These are phyloP conservation scores for Trichoderma hamatum DNA, from an alignment of 2,329 filamentous ascomycete species.

Conservation along the genomic window DNA sequence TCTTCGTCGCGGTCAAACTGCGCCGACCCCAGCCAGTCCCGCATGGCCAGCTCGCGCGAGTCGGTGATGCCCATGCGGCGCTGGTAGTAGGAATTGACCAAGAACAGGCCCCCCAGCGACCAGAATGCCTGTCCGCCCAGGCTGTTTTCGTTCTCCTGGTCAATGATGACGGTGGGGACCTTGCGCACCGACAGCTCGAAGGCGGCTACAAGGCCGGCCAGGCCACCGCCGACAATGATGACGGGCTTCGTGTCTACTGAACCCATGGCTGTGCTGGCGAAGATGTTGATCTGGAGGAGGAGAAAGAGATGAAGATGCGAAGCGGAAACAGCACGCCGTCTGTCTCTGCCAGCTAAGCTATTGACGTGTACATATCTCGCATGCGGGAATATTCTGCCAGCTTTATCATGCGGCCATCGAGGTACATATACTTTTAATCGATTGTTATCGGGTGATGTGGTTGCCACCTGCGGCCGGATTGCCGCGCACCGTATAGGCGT, in stretches of 20 bases:
- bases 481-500: not conserved
- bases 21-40: conserved; percentile 62
- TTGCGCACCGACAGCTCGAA: conserved; percentile 57
- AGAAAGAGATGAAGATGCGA: not conserved
- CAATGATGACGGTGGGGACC: conserved; percentile 56
- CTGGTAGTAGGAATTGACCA: conserved; percentile 60
- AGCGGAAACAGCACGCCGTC: not conserved
- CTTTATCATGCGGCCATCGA: conserved; percentile 13
- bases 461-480: not conserved
- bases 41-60: conserved; percentile 58
- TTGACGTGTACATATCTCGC: conserved; percentile 12
- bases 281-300: not conserved
- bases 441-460: conserved; percentile 21
- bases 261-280: conserved; percentile 29
- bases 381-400: conserved; percentile 19
- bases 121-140: conserved; percentile 66
- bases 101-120: conserved; percentile 65
- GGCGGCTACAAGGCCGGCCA: conserved; percentile 63
- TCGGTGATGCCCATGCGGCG: conserved; percentile 62
- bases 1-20: conserved; percentile 63
- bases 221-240: conserved; percentile 59
- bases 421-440: not conserved
- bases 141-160: conserved; percentile 60
- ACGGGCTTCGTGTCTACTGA: conserved; percentile 42
- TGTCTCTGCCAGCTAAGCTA: not conserved